These are phyloP conservation scores for Sporothrix humicola DNA, from an alignment of 2,329 filamentous ascomycete species.

Conservation along the genomic window DNA sequence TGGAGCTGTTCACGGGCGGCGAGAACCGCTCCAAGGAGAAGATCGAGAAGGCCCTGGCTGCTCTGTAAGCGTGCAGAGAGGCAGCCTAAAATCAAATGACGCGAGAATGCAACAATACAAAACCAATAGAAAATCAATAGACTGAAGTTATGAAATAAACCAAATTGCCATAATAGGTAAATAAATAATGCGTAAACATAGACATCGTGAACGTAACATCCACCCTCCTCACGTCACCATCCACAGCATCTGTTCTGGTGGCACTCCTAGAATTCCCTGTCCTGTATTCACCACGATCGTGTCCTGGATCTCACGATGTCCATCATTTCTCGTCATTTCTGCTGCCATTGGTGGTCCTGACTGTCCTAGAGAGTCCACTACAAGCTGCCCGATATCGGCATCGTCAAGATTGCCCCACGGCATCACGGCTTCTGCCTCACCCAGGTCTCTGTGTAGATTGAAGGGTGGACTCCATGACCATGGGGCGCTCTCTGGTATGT, in stretches of 20 bases:
- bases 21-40: constrained; percentile 43
- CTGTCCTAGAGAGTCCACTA: not conserved
- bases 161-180: not conserved
- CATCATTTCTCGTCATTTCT: not conserved
- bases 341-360: not conserved
- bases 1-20: constrained; percentile 48
- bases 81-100: not conserved
- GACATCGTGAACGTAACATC: not conserved
- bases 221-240: constrained; percentile 8
- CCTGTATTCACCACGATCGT: not conserved
- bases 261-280: too few relatives aligned
- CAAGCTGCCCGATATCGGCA: constrained; percentile 12
- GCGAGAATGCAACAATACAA: not conserved
- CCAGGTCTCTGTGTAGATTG: not conserved
- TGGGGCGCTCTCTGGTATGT: not conserved
- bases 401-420: not conserved
- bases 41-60: constrained; percentile 42
- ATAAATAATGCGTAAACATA: not conserved
- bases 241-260: not conserved
- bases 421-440: not conserved
- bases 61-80: not conserved
- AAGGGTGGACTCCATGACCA: not conserved
- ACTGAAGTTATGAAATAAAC: not conserved
- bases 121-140: not conserved
- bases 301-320: not conserved